A percentile compares a stretch with the other conserved stretches of the same genome.
phyloP scores from a whole-genome alignment of 345 rosid species.

The Aethionema arabicum region DNA sequence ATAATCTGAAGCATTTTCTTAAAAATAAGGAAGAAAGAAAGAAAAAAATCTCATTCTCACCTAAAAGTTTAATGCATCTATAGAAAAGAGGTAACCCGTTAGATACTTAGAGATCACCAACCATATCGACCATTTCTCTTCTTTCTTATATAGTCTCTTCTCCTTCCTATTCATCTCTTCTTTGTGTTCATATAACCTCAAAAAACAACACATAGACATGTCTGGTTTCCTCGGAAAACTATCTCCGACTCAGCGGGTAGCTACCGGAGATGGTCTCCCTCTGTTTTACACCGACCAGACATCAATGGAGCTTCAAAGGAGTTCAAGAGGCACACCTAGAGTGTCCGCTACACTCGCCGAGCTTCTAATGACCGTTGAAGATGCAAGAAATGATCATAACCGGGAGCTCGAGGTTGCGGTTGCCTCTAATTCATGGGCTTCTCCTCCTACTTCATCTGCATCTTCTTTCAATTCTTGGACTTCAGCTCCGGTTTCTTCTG shows the following conservation, averaged over 20 bases:
- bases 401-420: conserved; percentile 38
- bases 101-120: conserved; percentile 56
- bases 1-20: too few species aligned
- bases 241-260: conserved; percentile 34
- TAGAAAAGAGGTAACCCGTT: conserved; percentile 29
- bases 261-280: conserved; percentile 40
- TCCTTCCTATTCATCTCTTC: conserved; percentile 29
- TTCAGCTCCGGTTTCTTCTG: conserved; percentile 41
- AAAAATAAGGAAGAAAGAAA: neutral
- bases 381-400: conserved; percentile 40
- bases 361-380: conserved; percentile 62
- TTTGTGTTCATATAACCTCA: conserved; percentile 25
- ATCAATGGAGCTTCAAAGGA: conserved; percentile 45
- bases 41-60: conserved; percentile 48
- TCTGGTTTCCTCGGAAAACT: conserved; percentile 33
- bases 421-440: conserved; percentile 25
- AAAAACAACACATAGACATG: conserved; percentile 23
- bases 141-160: conserved; percentile 26
- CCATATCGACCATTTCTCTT: conserved; percentile 39
- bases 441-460: conserved; percentile 39
- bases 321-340: conserved; percentile 35
- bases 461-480: conserved; percentile 38
- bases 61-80: conserved; percentile 36
- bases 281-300: conserved; percentile 35
- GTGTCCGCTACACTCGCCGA: conserved; percentile 59